Evolutionary conservation across 73 alveolate genomes (phyloP), one percentile per base, ranked within the genome.

Genomic region (Uronychia binucleata): DNA sequence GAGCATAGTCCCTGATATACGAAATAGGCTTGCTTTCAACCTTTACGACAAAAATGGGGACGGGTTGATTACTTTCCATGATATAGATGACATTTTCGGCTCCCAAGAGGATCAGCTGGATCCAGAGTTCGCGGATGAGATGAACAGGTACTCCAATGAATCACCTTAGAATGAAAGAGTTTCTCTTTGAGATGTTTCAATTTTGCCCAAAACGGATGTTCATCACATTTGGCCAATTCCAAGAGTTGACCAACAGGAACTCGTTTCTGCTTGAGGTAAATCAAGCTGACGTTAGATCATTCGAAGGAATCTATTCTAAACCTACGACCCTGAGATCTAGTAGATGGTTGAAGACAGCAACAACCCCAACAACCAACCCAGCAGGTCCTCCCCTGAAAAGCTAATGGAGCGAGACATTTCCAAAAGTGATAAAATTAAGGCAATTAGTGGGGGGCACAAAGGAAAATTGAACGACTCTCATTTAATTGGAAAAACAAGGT

Each of bases 21-120:
- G 78, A 28, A 67, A 67, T 67, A 67, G 30, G 32, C 29, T 67
- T 67, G 78, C 78, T 28, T 67, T 67, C 26, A 5, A 67, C 32
- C 13, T 67, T 1, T 67, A 67, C 26, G 78, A 67, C 30, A 13
- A 14, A 1, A 28, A 67, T 67, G 29, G 32, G 30, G 78, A 67
- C 26, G 78, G 78, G 26, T 26, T 25, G 32, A 26, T 67, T 25
- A 67, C 78, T 67, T 67, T 28, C 32, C 25, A 30, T 26, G 81
- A 75, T 30, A 75, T 75, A 26, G n/a, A 75, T n/a, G 81, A 30
- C 46, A 75, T 13, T 75, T 75, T 46, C 19, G 5, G n/a, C 19
- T 5, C 67, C 67, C 5, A 46, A 46, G 67, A 46, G 67, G n/a
- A 46, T 46, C n/a, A 46, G n/a, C 5, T 46, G 5, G 67, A 46